Percentiles rank a stretch among this genome's conserved stretches.
phyloP scores from a whole-genome alignment of 495 filamentous ascomycete genomes.

The Chaetomidium leptoderma region DNA sequence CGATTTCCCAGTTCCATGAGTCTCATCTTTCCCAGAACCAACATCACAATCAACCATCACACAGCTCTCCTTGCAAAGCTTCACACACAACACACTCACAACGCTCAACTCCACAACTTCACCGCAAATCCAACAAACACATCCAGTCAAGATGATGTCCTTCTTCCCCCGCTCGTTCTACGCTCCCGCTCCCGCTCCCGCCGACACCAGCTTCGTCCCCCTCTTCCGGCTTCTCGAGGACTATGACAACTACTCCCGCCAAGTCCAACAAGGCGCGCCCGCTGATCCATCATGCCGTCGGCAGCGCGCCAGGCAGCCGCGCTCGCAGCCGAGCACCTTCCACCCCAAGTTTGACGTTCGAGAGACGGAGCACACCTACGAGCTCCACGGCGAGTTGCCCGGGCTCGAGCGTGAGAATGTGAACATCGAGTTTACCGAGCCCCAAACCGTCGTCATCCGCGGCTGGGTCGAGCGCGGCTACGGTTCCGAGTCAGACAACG shows the following conservation, averaged over 20 bases:
- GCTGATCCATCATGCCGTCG: not conserved
- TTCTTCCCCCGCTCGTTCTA: slow-evolving; percentile 65
- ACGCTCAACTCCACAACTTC: not conserved
- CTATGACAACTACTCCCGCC: slow-evolving; percentile 55
- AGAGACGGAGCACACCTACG: slow-evolving; percentile 62
- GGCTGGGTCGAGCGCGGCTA: slow-evolving; percentile 62
- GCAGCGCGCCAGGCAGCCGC: slow-evolving; percentile 18
- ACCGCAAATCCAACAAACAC: not conserved
- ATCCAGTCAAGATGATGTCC: slow-evolving; percentile 51
- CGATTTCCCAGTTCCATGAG: slow-evolving; percentile 16
- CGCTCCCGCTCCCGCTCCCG: slow-evolving; percentile 29
- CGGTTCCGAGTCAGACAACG: slow-evolving; percentile 38
- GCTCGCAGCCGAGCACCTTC: slow-evolving; percentile 27
- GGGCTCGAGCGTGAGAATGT: slow-evolving; percentile 75
- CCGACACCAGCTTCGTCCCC: slow-evolving; percentile 52
- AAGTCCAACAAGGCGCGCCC: slow-evolving; percentile 18
- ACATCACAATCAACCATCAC: not conserved
- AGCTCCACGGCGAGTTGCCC: slow-evolving; percentile 84
- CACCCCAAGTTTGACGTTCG: slow-evolving; percentile 67
- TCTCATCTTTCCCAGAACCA: not conserved
- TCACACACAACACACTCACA: not conserved
- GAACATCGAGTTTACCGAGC: slow-evolving; percentile 79
- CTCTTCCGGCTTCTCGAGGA: slow-evolving; percentile 77
- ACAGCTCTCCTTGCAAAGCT: not conserved
- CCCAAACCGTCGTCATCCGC: slow-evolving; percentile 66